Conservation (phyloP, 2,329 filamentous ascomycete species). For the Fusarium austroafricanum region DNA sequence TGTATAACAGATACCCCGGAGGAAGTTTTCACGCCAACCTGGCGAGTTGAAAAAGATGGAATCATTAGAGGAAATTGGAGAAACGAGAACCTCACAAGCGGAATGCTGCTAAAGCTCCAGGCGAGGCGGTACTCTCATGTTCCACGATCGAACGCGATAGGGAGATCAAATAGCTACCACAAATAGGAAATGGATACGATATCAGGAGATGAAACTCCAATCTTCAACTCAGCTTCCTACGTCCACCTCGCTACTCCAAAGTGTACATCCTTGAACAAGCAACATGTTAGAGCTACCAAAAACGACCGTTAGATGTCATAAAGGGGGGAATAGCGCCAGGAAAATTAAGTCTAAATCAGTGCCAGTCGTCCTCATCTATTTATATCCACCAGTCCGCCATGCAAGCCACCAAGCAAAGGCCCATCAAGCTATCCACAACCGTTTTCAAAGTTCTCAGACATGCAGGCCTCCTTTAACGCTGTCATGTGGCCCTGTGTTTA, state of each 20-base stretch:
- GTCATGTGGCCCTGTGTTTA: background rate
- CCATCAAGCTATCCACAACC: conserved; percentile 6
- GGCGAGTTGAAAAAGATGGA: conserved; percentile 36
- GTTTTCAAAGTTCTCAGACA: conserved; percentile 11
- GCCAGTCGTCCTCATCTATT: conserved; percentile 39
- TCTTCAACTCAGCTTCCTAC: conserved; percentile 3
- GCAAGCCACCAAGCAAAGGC: background rate
- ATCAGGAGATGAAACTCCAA: conserved; percentile 16
- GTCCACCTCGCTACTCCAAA: background rate
- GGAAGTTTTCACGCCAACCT: conserved; percentile 36
- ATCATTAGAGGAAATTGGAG: conserved; percentile 26
- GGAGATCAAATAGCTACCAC: conserved; percentile 25
- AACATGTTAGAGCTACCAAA: background rate
- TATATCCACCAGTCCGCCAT: conserved; percentile 13
- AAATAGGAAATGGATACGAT: conserved; percentile 29
- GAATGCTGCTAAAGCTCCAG: background rate
- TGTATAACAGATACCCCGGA: conserved; percentile 48
- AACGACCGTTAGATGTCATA: conserved; percentile 20
- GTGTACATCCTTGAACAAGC: background rate
- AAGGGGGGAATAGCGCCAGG: conserved; percentile 41
- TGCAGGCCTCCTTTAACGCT: background rate
- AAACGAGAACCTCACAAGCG: background rate
- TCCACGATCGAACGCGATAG: background rate
- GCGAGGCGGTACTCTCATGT: background rate
- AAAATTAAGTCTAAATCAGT: conserved; percentile 46